Evolutionary conservation across 768 basidiomycete species (phyloP).

Genomic region (Xerocomellus intermedius): DNA sequence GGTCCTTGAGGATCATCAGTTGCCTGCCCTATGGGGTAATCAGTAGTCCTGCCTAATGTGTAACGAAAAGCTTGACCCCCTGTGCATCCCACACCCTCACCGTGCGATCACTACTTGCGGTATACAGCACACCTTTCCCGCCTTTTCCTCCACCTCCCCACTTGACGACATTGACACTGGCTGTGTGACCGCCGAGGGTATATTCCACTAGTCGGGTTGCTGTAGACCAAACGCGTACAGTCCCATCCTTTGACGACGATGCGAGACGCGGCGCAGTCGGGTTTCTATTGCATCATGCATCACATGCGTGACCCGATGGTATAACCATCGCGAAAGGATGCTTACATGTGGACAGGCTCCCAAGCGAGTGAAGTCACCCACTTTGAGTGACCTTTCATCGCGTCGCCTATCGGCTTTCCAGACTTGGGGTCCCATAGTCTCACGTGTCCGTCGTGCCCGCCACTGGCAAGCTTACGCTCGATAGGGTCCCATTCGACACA

Average conservation of each 20-base stretch:
- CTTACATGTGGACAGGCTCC: conserved; percentile 93
- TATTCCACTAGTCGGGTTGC: conserved; percentile 71
- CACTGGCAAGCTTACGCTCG: conserved; percentile 88
- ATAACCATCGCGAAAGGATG: conserved; percentile 7
- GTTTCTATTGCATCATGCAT: conserved; percentile 50
- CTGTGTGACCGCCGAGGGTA: conserved; percentile 89
- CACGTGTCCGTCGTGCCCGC: conserved; percentile 92
- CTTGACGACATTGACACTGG: conserved; percentile 90
- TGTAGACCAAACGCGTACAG: conserved; percentile 92
- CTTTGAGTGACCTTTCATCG: conserved; percentile 90
- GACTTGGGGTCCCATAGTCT: conserved; percentile 93
- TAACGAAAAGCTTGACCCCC: conserved; percentile 45
- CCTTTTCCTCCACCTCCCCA: conserved; percentile 87
- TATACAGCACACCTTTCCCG: conserved; percentile 78
- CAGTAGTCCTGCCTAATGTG: neutral
- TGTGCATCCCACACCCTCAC: conserved; percentile 94
- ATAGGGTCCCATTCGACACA: conserved; percentile 97
- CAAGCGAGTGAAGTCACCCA: conserved; percentile 95
- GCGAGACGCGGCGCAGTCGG: conserved; percentile 78
- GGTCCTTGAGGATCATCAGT: conserved; percentile 85
- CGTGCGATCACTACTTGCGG: conserved; percentile 91
- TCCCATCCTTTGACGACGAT: conserved; percentile 94
- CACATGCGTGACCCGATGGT: conserved; percentile 1
- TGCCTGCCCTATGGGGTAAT: conserved; percentile 64
- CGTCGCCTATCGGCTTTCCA: conserved; percentile 85